Percentiles rank a stretch among this genome's conserved stretches.
Evolutionary conservation across 2,329 filamentous ascomycete genomes (phyloP).

Genomic region (Cladophialophora immunda): DNA sequence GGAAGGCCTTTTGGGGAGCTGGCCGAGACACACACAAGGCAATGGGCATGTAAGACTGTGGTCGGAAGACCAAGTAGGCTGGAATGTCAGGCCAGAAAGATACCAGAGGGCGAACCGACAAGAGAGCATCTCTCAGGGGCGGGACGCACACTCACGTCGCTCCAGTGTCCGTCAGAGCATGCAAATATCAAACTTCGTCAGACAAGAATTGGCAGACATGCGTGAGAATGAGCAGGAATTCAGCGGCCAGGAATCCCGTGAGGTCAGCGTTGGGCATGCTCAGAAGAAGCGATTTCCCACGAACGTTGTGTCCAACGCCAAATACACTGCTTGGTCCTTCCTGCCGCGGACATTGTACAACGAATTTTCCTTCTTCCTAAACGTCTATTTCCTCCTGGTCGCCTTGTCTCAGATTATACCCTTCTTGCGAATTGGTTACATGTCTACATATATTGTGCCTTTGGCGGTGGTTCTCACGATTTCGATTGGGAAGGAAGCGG

Average conservation of each 20-base stretch:
- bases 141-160: constrained; percentile 45
- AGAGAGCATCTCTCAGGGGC: constrained; percentile 18
- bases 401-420: constrained; percentile 93
- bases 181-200: constrained; percentile 42
- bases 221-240: constrained; percentile 48
- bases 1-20: constrained; percentile 66
- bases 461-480: constrained; percentile 90
- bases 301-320: constrained; percentile 94
- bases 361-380: constrained; percentile 99
- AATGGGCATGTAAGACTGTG: constrained; percentile 31
- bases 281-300: constrained; percentile 82
- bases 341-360: constrained; percentile 95
- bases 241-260: constrained; percentile 67
- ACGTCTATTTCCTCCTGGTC: constrained; percentile 97
- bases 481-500: constrained; percentile 93
- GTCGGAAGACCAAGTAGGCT: constrained; percentile 60
- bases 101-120: constrained; percentile 19
- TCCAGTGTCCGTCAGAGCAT: constrained; percentile 69
- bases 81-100: constrained; percentile 40
- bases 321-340: constrained; percentile 95
- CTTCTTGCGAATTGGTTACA: constrained; percentile 87
- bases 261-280: constrained; percentile 76
- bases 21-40: constrained; percentile 29
- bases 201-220: constrained; percentile 40
- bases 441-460: constrained; percentile 92